Percentiles rank a stretch among this genome's conserved stretches.
Conservation (phyloP, 1,284 basidiomycete species). For the Sphaerobolus stellatus region DNA sequence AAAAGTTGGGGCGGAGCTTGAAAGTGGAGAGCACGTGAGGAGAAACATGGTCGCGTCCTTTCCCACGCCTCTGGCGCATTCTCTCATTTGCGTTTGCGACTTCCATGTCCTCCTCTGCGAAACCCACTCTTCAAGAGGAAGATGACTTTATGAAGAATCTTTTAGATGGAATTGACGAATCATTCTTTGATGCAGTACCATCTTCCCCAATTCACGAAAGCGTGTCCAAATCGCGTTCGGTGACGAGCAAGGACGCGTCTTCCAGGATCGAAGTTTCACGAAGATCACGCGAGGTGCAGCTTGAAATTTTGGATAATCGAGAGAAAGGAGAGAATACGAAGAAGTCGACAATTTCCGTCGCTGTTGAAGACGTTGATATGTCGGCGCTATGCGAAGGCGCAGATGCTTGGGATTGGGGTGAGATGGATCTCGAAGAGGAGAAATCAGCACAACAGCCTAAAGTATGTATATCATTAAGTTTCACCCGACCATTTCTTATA, state of each 20-base stretch:
- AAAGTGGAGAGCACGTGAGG: neutral
- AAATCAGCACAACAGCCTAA: slow-evolving; percentile 1
- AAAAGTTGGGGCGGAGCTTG: no score
- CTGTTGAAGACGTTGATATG: no score
- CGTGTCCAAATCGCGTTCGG: no score
- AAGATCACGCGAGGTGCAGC: no score
- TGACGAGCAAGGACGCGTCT: no score
- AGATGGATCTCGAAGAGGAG: slow-evolving; percentile 34
- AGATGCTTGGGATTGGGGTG: slow-evolving; percentile 56
- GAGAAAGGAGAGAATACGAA: no score
- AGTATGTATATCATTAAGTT: neutral
- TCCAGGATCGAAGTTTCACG: no score
- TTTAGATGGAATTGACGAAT: slow-evolving; percentile 42
- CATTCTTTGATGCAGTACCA: neutral
- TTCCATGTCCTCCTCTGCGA: slow-evolving; percentile 15
- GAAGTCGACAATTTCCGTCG: no score
- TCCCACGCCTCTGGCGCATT: neutral
- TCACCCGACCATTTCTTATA: neutral
- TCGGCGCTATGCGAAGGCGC: slow-evolving; percentile 50
- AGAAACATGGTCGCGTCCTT: neutral
- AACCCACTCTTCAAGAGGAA: slow-evolving; percentile 36
- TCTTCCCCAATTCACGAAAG: slow-evolving; percentile 6
- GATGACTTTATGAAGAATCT: slow-evolving; percentile 48
- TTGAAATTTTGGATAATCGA: no score
- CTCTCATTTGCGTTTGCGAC: neutral